Base-by-base conservation (phyloP, 805 yeast genomes). In the Wickerhamiella hasegawae region DNA sequence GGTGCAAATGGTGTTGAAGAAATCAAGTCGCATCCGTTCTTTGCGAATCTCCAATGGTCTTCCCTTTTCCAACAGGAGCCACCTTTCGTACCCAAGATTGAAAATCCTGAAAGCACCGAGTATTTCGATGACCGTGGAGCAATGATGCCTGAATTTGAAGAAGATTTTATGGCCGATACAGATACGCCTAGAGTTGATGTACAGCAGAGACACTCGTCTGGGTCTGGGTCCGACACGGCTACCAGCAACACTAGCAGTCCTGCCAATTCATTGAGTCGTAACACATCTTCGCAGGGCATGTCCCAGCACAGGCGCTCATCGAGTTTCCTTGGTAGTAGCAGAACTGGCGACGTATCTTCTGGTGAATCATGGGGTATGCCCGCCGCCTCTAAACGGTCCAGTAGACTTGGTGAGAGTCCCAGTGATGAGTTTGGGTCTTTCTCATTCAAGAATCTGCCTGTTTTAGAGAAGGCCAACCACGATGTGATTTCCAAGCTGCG, bases 111-210 rank as follows among this genome's bases (percentile, higher is more conserved):
- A 47, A 74, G 75, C 32, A 85, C 96, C 0, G 93, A 83, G 35
- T 87, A 90, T 51, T 90, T 87, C 55, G 98, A 90, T 47, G 45
- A 67, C 4, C 69, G 98, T 47, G 98, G 98, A 3, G 97, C 95
- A 0, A 73, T 67, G 9, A 57, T 80, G 48, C 63, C 69, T 4
- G 70, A 68, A 36, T 77, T 80, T 38, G 75, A 78, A 4, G 27
- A 20, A 2, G 31, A 28, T 11, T 9, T 17, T 11, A 15, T 6
- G 5, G 6, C 9, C 10, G 15, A 26, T n/a, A 6, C 28, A 5
- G 16, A 14, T 9, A 21, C 24, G 24, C 6, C 10, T 11, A 6
- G 24, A 8, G 16, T 14, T n/a, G 15, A 9, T 25, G 15, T 6
- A 6, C 5, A 10, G 6, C 10, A 14, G 28, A 8, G 28, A 6